These are phyloP conservation scores for Schizothecium vesticola DNA, from an alignment of 495 filamentous ascomycete genomes.

Conservation along the genomic window DNA sequence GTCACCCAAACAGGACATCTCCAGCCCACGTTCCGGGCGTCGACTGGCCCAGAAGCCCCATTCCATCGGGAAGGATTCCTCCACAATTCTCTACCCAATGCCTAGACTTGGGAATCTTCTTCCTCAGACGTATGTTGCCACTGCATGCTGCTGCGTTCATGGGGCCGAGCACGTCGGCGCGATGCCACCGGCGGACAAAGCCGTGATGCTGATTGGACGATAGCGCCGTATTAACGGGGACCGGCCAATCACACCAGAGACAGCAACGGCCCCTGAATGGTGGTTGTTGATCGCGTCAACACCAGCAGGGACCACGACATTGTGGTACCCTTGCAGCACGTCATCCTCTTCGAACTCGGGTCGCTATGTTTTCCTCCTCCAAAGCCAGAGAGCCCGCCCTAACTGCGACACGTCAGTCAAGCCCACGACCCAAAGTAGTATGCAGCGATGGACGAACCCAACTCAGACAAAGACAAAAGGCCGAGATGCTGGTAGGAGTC, in stretches of 20 bases:
- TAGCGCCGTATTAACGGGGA: background rate
- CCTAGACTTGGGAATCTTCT: background rate
- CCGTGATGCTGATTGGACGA: background rate
- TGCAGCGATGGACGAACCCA: background rate
- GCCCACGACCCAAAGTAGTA: background rate
- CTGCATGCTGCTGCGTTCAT: background rate
- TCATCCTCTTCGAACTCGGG: background rate
- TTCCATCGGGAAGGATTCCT: background rate
- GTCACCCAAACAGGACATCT: background rate
- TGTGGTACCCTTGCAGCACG: conserved; percentile 3
- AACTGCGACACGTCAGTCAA: background rate
- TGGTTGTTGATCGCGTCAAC: background rate
- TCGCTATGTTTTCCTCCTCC: background rate
- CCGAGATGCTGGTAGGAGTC: background rate
- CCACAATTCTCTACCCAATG: background rate
- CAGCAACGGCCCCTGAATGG: background rate
- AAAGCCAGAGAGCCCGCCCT: background rate
- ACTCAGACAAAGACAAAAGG: background rate
- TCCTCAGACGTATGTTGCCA: background rate
- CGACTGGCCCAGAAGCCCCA: background rate
- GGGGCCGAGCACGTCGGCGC: background rate
- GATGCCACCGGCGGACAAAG: background rate
- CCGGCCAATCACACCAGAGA: background rate
- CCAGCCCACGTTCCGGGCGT: background rate
- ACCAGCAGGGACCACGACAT: background rate